Evolutionary conservation across 148 eudicot genomes (phyloP).

Genomic region (Diospyros lotus): DNA sequence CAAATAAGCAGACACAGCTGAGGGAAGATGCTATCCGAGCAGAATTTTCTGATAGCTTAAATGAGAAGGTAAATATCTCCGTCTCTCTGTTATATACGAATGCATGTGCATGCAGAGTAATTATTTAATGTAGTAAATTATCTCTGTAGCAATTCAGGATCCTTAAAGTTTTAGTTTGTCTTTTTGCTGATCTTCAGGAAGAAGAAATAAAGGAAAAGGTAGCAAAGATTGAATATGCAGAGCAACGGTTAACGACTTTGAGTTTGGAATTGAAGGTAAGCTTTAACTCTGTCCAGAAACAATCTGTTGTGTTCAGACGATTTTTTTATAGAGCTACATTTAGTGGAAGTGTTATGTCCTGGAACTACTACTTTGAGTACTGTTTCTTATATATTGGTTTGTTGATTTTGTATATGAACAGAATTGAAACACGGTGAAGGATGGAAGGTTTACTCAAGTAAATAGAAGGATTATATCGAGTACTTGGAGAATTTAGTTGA

Average conservation of each 20-base stretch:
- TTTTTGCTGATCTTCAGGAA: conserved; percentile 47
- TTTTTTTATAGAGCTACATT: no score
- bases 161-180: background rate
- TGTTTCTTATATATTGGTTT: no score
- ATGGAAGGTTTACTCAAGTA: no score
- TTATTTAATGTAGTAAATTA: background rate
- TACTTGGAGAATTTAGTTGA: no score
- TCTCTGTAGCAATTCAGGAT: conserved; percentile 2
- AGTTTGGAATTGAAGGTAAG: conserved; percentile 76
- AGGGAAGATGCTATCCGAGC: conserved; percentile 82
- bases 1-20: conserved; percentile 64
- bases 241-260: conserved; percentile 76
- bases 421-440: no score
- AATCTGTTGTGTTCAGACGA: background rate
- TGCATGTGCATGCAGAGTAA: background rate
- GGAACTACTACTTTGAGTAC: no score
- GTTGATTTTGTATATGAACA: no score
- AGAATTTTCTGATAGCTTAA: conserved; percentile 56
- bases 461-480: no score
- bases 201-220: conserved; percentile 73
- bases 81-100: background rate
- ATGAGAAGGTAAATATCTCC: conserved; percentile 63
- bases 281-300: conserved; percentile 1
- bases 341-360: no score
- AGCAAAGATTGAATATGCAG: conserved; percentile 70